Percentiles rank a stretch among this genome's conserved stretches.
Evolutionary conservation across 2,329 filamentous ascomycete species (phyloP).

Genomic region (Neofusicoccum parvum): DNA sequence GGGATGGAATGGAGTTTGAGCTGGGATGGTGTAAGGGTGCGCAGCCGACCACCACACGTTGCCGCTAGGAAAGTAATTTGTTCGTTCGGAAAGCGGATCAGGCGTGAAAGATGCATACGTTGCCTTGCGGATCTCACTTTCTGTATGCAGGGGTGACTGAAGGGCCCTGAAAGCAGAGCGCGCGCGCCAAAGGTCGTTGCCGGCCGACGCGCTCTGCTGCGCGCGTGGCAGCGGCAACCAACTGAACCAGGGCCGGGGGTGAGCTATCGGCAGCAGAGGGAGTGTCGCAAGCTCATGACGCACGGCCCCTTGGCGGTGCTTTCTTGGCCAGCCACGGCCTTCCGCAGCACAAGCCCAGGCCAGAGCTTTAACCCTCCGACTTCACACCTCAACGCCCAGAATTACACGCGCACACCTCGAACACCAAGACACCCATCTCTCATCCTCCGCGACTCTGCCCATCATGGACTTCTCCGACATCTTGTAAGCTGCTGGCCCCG

Average conservation of each 20-base stretch:
- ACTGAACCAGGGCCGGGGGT: background rate
- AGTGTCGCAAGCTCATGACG: constrained; percentile 15
- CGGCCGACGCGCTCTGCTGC: background rate
- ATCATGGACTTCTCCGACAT: constrained; percentile 88
- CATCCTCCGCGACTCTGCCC: background rate
- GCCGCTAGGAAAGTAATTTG: background rate
- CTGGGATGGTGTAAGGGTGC: background rate
- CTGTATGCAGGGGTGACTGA: background rate
- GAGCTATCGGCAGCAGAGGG: background rate
- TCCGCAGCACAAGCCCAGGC: constrained; percentile 2
- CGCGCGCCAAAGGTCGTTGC: background rate
- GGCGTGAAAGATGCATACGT: constrained; percentile 4
- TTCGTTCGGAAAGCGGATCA: background rate
- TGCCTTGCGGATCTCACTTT: background rate
- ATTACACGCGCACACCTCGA: background rate
- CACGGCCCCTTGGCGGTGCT: constrained; percentile 10
- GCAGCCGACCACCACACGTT: background rate
- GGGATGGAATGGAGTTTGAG: constrained; percentile 2
- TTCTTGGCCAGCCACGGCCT: background rate
- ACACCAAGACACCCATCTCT: background rate
- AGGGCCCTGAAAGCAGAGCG: background rate
- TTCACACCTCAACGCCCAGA: background rate
- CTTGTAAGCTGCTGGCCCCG: constrained; percentile 65
- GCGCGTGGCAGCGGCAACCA: background rate
- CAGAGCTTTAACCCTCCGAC: background rate